Conservation (phyloP, 225 moss, liverwort and hornwort species). For the Straminergon stramineum region DNA sequence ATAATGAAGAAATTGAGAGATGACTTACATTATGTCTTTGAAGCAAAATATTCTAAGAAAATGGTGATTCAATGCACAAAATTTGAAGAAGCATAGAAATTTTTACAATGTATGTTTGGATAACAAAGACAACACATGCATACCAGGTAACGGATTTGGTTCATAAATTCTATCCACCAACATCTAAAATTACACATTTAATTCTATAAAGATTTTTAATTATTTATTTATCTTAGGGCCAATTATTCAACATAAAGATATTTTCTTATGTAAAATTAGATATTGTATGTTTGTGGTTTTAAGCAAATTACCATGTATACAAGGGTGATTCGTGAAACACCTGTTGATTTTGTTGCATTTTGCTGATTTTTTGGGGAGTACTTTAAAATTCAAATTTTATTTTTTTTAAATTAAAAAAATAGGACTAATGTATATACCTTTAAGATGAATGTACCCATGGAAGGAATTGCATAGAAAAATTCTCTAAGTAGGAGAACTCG, state of each 20-base stretch:
- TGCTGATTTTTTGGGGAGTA: too few species aligned
- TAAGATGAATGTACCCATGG: too few species aligned
- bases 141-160: not conserved
- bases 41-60: not conserved
- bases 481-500: too few species aligned
- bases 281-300: too few species aligned
- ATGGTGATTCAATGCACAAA: not conserved
- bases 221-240: not conserved
- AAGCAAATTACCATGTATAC: not conserved
- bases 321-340: too few species aligned
- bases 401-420: too few species aligned
- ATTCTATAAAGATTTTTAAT: not conserved
- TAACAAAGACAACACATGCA: fast-evolving
- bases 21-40: not conserved
- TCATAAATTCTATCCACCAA: not conserved
- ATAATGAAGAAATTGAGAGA: not conserved
- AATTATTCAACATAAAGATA: not conserved
- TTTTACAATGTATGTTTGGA: not conserved
- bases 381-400: too few species aligned
- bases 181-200: not conserved
- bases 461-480: too few species aligned
- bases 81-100: not conserved
- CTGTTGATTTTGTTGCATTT: too few species aligned
- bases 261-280: too few species aligned
- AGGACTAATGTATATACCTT: too few species aligned